Percentiles rank a stretch among this genome's conserved stretches.
Conservation (phyloP, 345 rosid genomes). For the Lenwebbia sp. region DNA sequence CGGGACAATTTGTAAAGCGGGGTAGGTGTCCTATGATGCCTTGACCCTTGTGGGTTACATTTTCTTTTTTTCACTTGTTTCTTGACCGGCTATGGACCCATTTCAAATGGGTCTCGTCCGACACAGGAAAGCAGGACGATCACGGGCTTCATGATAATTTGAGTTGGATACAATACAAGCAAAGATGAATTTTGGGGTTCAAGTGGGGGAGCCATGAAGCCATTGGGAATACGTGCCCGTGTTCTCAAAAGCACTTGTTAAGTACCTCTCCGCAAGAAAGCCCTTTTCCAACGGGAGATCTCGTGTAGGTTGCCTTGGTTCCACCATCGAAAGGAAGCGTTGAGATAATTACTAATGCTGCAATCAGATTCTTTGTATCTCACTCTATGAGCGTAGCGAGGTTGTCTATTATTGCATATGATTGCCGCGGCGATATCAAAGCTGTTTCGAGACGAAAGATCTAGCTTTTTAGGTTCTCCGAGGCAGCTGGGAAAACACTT, state of each 20-base stretch:
- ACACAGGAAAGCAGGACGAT: neutral
- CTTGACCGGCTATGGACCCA: neutral
- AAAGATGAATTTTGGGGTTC: neutral
- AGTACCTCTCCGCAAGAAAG: neutral
- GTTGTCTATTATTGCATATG: neutral
- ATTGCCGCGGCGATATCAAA: neutral
- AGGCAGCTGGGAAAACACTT: neutral
- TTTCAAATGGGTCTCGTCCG: neutral
- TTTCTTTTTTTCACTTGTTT: neutral
- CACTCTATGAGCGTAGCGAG: neutral
- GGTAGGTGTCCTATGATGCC: neutral
- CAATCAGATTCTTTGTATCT: neutral
- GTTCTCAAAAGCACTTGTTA: neutral
- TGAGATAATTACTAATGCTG: neutral
- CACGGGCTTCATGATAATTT: neutral
- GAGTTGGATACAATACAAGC: neutral
- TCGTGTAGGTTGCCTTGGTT: neutral
- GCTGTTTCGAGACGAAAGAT: neutral
- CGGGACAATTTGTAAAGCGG: neutral
- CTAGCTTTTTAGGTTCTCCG: neutral
- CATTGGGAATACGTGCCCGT: neutral
- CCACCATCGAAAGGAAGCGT: neutral
- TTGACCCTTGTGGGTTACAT: neutral
- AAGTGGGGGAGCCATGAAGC: neutral
- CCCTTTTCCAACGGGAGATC: neutral